Evolutionary conservation across 148 eudicot genomes (phyloP), one percentile per base, ranked within the genome.

Genomic region (Pouteria glomerata): DNA sequence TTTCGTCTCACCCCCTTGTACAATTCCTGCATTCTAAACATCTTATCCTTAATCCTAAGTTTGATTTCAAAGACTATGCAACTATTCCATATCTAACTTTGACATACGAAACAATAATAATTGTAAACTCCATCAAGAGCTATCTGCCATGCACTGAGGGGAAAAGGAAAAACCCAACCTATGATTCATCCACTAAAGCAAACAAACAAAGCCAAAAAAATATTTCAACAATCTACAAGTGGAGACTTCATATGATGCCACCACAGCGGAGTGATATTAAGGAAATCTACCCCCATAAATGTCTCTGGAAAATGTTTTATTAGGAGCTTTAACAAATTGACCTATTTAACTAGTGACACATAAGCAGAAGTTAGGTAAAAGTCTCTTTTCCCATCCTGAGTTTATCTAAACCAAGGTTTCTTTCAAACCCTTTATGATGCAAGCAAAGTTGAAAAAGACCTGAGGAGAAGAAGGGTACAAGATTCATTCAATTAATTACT

Each of bases 311-410:
- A 48, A 63, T 24, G 48, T 23, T 53, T 70, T 19, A 44, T 77
- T 21, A 56, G 60, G 41, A 53, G 47, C 8, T 67, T 58, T 44
- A 48, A 67, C 31, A 39, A 41, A 45, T 68, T 72, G 69, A 51
- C 68, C 27, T 24, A 53, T 47, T 30, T 18, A 60, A 41, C 24
- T 18, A 52, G 33, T 60, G 58, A 67, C 63, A 51, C 7, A 50
- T 57, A 23, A 71, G 27, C 13, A 18, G 33, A 64, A 35, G 70
- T 71, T 71, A 47, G 75, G 79, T 61, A 77, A 56, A 71, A 45
- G 23, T 23, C 66, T 47, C 47, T 71, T 71, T 70, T 55, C 58
- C 51, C 37, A 58, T 56, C 35, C 53, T 66, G 11, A 41, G 33
- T 41, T 45, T 45, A 23, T 57, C 69, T 16, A 23, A 48, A 8